phyloP scores from a whole-genome alignment of 192 early-diverging fungal species.

The Coemansia sp. region DNA sequence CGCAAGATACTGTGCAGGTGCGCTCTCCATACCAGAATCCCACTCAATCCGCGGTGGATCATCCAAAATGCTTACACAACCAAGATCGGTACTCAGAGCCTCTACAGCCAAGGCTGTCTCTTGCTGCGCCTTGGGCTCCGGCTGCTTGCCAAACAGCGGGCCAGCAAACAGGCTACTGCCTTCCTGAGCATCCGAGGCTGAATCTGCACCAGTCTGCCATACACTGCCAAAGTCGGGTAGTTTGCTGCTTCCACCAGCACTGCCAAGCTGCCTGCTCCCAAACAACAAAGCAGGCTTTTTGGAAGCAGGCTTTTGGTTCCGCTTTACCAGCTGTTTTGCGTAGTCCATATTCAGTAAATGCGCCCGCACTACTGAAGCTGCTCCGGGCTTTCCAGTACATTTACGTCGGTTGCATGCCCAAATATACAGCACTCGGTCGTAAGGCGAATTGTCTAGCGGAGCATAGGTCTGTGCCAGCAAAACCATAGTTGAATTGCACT shows the following conservation, averaged over 20 bases:
- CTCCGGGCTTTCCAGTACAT: constrained; percentile 68
- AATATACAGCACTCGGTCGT: constrained; percentile 74
- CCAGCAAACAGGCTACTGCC: constrained; percentile 18
- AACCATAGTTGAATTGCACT: constrained; percentile 62
- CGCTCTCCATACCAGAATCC: constrained; percentile 5
- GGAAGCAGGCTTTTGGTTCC: neutral
- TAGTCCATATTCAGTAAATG: constrained; percentile 61
- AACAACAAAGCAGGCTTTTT: neutral
- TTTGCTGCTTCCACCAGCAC: neutral
- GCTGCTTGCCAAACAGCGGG: constrained; percentile 18
- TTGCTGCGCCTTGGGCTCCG: neutral
- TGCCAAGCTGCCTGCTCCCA: neutral
- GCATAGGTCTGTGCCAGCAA: constrained; percentile 73
- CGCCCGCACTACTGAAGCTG: constrained; percentile 60
- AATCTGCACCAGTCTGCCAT: constrained; percentile 16
- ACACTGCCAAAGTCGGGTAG: constrained; percentile 46
- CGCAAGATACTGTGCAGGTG: constrained; percentile 30
- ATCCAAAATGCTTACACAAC: neutral
- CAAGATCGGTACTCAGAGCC: neutral
- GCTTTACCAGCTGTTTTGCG: constrained; percentile 1
- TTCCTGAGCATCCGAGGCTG: neutral
- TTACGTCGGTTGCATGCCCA: constrained; percentile 73
- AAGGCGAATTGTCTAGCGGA: constrained; percentile 65
- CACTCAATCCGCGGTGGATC: constrained; percentile 19
- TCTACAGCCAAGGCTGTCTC: neutral